These are phyloP conservation scores for Ulota crispa DNA, from an alignment of 225 moss, liverwort and hornwort genomes.

Conservation along the genomic window DNA sequence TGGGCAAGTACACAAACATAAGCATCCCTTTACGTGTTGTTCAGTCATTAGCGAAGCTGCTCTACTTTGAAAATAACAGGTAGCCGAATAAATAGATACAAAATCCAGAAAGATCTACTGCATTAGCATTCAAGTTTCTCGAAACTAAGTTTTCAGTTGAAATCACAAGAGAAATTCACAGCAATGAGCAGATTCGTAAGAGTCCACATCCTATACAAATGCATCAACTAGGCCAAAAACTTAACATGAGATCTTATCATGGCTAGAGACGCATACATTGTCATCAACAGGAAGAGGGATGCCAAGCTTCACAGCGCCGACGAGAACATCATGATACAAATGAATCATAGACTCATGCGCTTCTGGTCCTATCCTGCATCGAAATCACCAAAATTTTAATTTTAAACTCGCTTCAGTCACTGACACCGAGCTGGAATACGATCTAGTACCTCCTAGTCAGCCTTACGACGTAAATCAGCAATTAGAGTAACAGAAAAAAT, in stretches of 20 bases:
- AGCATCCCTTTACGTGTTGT: neutral
- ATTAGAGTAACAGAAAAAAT: neutral
- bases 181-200: constrained; percentile 18
- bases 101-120: neutral
- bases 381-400: constrained; percentile 2
- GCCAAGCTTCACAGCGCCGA: constrained; percentile 57
- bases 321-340: constrained; percentile 52
- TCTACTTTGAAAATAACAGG: neutral
- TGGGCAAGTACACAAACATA: neutral
- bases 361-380: constrained; percentile 58
- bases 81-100: neutral
- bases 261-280: constrained; percentile 46
- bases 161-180: constrained; percentile 1
- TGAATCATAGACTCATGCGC: constrained; percentile 51
- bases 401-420: neutral
- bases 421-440: neutral
- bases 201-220: constrained; percentile 14
- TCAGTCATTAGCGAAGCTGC: neutral
- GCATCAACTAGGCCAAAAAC: constrained; percentile 9
- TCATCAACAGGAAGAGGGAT: constrained; percentile 52
- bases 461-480: neutral
- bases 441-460: neutral
- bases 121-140: neutral
- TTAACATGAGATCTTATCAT: neutral
- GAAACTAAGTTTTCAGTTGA: neutral